phyloP scores from a whole-genome alignment of 352 stramenopile species.

The Globisporangium perplexum region DNA sequence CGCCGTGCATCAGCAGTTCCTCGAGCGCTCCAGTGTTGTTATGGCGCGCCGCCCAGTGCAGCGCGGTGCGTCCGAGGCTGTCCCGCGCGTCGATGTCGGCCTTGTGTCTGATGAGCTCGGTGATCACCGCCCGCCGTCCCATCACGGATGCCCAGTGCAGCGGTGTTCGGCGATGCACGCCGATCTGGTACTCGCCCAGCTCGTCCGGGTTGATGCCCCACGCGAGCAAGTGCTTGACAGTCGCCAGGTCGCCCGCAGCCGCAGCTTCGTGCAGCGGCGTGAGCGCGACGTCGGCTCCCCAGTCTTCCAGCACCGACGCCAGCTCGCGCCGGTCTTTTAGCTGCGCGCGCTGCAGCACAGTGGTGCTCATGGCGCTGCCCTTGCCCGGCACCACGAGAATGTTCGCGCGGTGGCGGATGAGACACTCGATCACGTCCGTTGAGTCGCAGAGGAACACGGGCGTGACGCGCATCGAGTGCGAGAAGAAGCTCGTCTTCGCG shows the following conservation, averaged over 20 bases:
- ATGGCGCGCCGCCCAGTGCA: slow-evolving; percentile 77
- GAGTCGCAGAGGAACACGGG: slow-evolving; percentile 72
- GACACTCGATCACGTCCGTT: slow-evolving; percentile 54
- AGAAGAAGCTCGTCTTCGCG: slow-evolving; percentile 60
- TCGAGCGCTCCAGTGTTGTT: slow-evolving; percentile 54
- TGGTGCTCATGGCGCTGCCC: slow-evolving; percentile 58
- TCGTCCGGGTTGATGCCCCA: slow-evolving; percentile 50
- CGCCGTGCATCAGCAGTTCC: slow-evolving; percentile 42
- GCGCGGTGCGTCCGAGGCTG: slow-evolving; percentile 42
- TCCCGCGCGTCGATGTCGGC: slow-evolving; percentile 65
- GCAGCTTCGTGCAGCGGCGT: slow-evolving; percentile 70
- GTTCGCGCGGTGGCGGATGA: slow-evolving; percentile 64
- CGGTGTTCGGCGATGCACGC: slow-evolving; percentile 50
- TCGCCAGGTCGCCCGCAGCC: slow-evolving; percentile 44
- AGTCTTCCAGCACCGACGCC: slow-evolving; percentile 54
- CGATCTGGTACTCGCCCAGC: slow-evolving; percentile 66
- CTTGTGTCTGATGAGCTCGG: slow-evolving; percentile 33
- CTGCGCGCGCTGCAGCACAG: slow-evolving; percentile 63
- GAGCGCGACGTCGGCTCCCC: slow-evolving; percentile 70
- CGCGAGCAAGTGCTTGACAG: slow-evolving; percentile 47
- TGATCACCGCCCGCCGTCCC: slow-evolving; percentile 45
- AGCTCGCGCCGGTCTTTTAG: slow-evolving; percentile 55
- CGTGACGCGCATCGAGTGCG: slow-evolving; percentile 55
- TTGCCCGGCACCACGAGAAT: slow-evolving; percentile 60
- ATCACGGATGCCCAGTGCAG: slow-evolving; percentile 77